phyloP scores from a whole-genome alignment of 2,329 filamentous ascomycete species.

The Paecilomyces fulvus region DNA sequence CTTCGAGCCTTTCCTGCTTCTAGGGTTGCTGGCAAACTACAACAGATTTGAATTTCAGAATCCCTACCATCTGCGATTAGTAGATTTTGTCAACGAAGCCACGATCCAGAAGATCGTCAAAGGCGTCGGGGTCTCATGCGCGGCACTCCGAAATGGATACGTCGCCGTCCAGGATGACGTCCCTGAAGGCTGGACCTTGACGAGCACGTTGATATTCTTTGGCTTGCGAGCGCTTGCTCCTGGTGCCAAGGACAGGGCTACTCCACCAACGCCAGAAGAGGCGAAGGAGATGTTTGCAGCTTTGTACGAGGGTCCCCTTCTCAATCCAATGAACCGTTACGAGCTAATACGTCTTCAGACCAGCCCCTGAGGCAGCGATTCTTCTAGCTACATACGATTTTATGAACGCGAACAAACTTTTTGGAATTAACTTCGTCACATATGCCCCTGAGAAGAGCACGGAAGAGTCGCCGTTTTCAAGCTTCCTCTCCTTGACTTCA shows the following conservation, averaged over 20 bases:
- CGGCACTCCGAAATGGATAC: constrained; percentile 62
- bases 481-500: constrained; percentile 79
- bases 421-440: constrained; percentile 75
- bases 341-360: constrained; percentile 45
- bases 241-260: constrained; percentile 52
- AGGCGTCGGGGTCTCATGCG: constrained; percentile 66
- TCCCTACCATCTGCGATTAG: constrained; percentile 81
- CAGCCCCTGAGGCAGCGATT: constrained; percentile 68
- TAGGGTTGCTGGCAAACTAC: constrained; percentile 89
- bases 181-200: constrained; percentile 80
- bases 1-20: constrained; percentile 68
- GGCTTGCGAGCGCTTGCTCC: constrained; percentile 70
- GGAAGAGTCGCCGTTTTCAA: constrained; percentile 65
- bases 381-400: constrained; percentile 89
- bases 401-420: constrained; percentile 86
- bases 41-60: constrained; percentile 99
- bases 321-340: constrained; percentile 9
- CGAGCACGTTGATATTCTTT: constrained; percentile 72
- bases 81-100: constrained; percentile 89
- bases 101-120: constrained; percentile 75
- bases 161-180: constrained; percentile 81
- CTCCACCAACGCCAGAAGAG: constrained; percentile 64
- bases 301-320: constrained; percentile 48
- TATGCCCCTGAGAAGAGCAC: constrained; percentile 52
- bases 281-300: constrained; percentile 72